A percentile compares a stretch with the other conserved stretches of the same genome.
phyloP scores from a whole-genome alignment of 2,329 filamentous ascomycete genomes.

The Dryadomyces quercivorus region DNA sequence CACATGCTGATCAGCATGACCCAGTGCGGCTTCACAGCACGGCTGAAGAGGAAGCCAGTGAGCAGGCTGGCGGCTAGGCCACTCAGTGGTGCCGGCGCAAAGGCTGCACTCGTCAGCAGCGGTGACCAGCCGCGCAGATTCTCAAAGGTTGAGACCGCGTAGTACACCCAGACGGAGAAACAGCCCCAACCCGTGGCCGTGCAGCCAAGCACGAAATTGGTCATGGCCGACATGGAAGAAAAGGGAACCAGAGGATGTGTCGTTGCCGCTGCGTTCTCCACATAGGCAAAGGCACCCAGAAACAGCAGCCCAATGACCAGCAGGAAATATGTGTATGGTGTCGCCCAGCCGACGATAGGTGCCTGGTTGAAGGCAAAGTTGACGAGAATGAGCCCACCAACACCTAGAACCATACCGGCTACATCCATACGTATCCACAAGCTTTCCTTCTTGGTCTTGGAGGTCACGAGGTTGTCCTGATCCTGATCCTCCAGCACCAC shows the following conservation, averaged over 20 bases:
- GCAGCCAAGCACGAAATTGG: constrained; percentile 35
- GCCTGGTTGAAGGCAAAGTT: constrained; percentile 50
- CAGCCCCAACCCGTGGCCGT: constrained; percentile 29
- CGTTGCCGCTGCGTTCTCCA: constrained; percentile 27
- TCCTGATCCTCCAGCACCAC: background rate
- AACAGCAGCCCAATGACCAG: constrained; percentile 39
- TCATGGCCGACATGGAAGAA: constrained; percentile 28
- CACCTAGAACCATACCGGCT: constrained; percentile 22
- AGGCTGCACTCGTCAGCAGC: constrained; percentile 30
- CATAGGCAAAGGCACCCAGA: constrained; percentile 35
- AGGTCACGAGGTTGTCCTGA: background rate
- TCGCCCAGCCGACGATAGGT: constrained; percentile 37
- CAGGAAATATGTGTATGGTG: constrained; percentile 36
- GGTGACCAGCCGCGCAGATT: constrained; percentile 24
- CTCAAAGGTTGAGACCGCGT: constrained; percentile 25
- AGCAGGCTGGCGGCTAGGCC: constrained; percentile 32
- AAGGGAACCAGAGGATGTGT: constrained; percentile 38
- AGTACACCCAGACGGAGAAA: constrained; percentile 29
- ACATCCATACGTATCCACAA: constrained; percentile 17
- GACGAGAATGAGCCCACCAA: constrained; percentile 38
- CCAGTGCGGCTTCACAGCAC: constrained; percentile 21
- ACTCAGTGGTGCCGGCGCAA: constrained; percentile 29
- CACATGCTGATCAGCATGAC: constrained; percentile 32
- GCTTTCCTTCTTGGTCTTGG: constrained; percentile 6
- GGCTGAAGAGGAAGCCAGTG: constrained; percentile 29